Evolutionary conservation across 768 basidiomycete species (phyloP), one percentile per base, ranked within the genome.

Genomic region (Mrakia gelida): DNA sequence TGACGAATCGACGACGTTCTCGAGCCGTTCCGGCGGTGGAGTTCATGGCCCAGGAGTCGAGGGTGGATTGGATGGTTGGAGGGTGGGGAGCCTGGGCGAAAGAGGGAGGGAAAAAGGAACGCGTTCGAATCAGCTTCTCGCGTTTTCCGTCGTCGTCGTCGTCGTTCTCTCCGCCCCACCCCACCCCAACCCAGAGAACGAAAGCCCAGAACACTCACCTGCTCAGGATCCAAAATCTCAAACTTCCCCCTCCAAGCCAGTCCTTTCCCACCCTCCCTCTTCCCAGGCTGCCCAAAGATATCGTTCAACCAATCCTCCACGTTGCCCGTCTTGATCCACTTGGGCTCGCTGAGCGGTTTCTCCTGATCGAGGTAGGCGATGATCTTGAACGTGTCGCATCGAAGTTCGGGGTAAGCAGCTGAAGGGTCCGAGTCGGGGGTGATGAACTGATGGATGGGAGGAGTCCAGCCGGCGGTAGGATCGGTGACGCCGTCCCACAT

Each of bases 311-410:
- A 98, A 56, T 95, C 94, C 81, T 96, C 93, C 32, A 95, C 89
- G 82, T 95, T 92, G 43, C 96, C 96, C 11, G 92, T 91, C 84
- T 94, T 93, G 54, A 94, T 94, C 97, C 96, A 99, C 83, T 94
- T 92, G 10, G 97, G 94, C 83, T 98, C 95, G 23, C 94, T 95
- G 49, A 98, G 85, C 0, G 97, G 97, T 77, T 92, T 90, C 45
- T 89, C 89, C 76, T 89, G 92, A 84, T 99, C 96, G 79, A 98
- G 88, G 85, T 94, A 88, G 32, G 92, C 90, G 15, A 89, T 82
- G 67, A 97, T 86, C n/a, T 88, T 89, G 28, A 92, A 82, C 41
- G 88, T 88, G 15, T 81, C 79, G 34, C 70, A 71, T 41, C 74
- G 62, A 32, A 78, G 77, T 52, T 62, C 62, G 3, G 77, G 77